Evolutionary conservation across 2,329 filamentous ascomycete genomes (phyloP), one percentile per base, ranked within the genome.

Genomic region (Xylaria sp.): DNA sequence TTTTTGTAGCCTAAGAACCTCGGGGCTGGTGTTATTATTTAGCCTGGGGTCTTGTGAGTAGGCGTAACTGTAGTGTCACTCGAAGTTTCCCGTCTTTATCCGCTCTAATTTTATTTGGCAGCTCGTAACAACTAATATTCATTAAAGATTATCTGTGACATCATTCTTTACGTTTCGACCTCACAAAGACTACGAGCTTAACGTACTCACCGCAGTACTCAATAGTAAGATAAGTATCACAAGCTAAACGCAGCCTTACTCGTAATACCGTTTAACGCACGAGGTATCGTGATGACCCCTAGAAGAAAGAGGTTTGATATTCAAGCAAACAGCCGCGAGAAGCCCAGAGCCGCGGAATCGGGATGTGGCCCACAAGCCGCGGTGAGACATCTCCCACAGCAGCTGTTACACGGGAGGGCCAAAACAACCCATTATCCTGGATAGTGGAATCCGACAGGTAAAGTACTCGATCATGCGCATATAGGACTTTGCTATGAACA

Each of bases 391-490:
- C n/a, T n/a, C 14, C 30, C 3, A 60, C 45, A 12, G 32, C 14
- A 9, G 24, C 14, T 39, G 27, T 51, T 11, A 19, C 45, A 19
- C 17, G 6, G 6, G 2, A 19, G 24, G 34, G 21, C 39, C 19
- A 30, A 34, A 45, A 53, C 14, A 21, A 34, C 11, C 32, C 39
- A 48, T 32, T 48, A 12, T 36, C 39, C 39, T 14, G 47, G 21
- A 63, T 63, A 4, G 45, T 1, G 27, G 50, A 21, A 47, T 48
- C 32, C n/a, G 48, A 55, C 4, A 36, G 60, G 30, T 47, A 8
- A 4, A 32, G 34, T 3, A 63, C 30, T 45, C 50, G 30, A 63
- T 63, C 17, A 21, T 48, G 24, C 24, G 36, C 34, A 63, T 56
- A 50, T 63, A 36, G 24, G 55, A 36, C 19, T 32, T 45, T 11